Base-by-base conservation (phyloP, 192 early-diverging fungal genomes). In the Mortierella antarctica region DNA sequence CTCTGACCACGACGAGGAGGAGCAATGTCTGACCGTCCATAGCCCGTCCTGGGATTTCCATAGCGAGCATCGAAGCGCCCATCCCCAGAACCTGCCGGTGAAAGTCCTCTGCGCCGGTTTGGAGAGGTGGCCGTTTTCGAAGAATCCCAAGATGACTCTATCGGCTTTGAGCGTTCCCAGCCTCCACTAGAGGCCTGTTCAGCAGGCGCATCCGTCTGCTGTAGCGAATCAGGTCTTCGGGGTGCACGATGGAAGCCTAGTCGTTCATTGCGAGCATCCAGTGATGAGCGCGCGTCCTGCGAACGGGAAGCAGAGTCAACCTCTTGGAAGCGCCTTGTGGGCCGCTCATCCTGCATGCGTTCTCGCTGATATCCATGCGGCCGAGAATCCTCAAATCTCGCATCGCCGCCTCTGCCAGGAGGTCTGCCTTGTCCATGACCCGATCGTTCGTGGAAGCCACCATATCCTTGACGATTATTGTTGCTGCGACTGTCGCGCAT, bases 251-350 rank as follows among this genome's bases (percentile, higher is more conserved):
- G 73, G 3, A 57, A 6, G 7, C 51, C 65, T 9, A 74, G n/a
- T 44, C 73, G 57, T 13, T 47, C 45, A 47, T 74, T 74, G 2
- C 73, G 40, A 8, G 64, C 44, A 42, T 67, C 73, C 52, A 74
- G n/a, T 1, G 73, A 74, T 13, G 73, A 67, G 2, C 74, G 74
- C 18, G 65, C 73, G 57, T 75, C 73, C 41, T 40, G 60, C 11
- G 44, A 31, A 31, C 31, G 57, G 15, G 21, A 13, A n/a, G 59
- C 58, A 18, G 57, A 54, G 13, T 69, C 61, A 9, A 49, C 39
- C 23, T 51, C 64, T 8, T 74, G 72, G 21, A 59, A 50, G 31
- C 64, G 59, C 44, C 47, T 23, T 14, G 39, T 41, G 15, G 15
- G 15, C 3, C 40, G 40, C 7, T 31, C 12, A 13, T 59, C 57